A percentile compares a stretch with the other conserved stretches of the same genome.
These are phyloP conservation scores for Cladorrhinum samala DNA, from an alignment of 495 filamentous ascomycete species.

Conservation along the genomic window DNA sequence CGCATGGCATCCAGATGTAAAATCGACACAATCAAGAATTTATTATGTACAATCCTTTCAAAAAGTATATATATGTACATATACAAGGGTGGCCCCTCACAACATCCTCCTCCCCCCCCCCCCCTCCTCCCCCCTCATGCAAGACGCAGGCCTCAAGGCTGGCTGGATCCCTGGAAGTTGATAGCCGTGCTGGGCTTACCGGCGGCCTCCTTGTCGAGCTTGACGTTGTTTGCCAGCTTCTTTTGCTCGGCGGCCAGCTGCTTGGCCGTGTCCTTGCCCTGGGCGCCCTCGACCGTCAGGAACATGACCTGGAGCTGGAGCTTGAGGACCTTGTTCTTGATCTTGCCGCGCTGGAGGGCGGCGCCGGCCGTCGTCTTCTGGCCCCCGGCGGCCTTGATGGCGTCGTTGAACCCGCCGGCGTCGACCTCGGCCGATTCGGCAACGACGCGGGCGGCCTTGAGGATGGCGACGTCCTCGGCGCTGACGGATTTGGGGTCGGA, in stretches of 20 bases:
- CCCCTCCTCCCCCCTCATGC: no score
- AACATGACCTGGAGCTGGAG: constrained; percentile 35
- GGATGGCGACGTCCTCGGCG: constrained; percentile 32
- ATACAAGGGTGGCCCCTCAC: no score
- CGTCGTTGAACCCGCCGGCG: constrained; percentile 38
- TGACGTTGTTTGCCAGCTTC: constrained; percentile 44
- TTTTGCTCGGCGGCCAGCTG: constrained; percentile 32
- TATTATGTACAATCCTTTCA: no score
- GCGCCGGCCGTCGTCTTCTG: constrained; percentile 20
- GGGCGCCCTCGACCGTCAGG: constrained; percentile 30
- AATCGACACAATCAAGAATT: no score
- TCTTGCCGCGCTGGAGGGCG: constrained; percentile 44
- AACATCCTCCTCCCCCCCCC: no score
- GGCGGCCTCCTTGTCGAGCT: constrained; percentile 30
- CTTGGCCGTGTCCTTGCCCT: constrained; percentile 28
- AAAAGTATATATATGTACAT: no score
- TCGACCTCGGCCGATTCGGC: constrained; percentile 37
- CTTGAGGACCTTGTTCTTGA: constrained; percentile 52
- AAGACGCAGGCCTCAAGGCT: no score
- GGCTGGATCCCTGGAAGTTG: constrained; percentile 23
- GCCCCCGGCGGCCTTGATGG: constrained; percentile 34
- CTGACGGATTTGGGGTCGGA: constrained; percentile 31
- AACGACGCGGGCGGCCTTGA: constrained; percentile 32
- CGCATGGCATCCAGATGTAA: no score
- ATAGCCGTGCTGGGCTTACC: constrained; percentile 29